Base-by-base conservation (phyloP, 2,329 filamentous ascomycete genomes). In the Fusarium sarcochroum region DNA sequence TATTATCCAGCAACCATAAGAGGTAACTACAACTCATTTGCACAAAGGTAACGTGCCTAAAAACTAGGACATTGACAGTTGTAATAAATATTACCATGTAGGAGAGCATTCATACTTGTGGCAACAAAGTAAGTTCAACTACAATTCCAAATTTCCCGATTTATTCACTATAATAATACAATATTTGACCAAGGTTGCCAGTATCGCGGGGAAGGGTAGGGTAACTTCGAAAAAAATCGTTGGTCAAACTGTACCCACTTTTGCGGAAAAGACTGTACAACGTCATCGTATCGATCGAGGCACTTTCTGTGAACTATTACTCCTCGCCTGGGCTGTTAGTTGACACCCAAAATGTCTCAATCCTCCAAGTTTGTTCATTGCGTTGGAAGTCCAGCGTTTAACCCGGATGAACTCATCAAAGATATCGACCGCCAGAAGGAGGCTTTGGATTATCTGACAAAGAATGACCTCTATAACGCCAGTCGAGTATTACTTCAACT, bases 391-490 rank as follows among this genome's bases (percentile, higher is more conserved):
- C 76, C 80, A 25, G 69, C 76, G 34, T 86, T 86, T 70, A 77
- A 79, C 35, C 84, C 84, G 4, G 74, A 78, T 9, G 67, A 78
- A 14, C 80, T 82, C 57, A 73, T 81, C 64, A 62, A 76, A 21
- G 81, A 86, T 73, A 45, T 71, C 15, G 73, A 76, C 7, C 78
- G 79, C 11, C 81, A 82, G 60, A 71, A 78, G 40, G 73, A 76
- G 51, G 80, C 78, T 15, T 66, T 75, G 41, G 77, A 80, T 21
- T 70, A 78, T n/a, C 77, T 86, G 41, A 63, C 73, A n/a, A 68
- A 74, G 46, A 79, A 85, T 72, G 80, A 86, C 73, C 75, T 87
- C 50, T 77, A 80, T 67, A 76, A 74, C 48, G 84, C 85, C 63
- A 81, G 83, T 59, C 73, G 79, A 52, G 72, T 77, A 20, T 80